These are phyloP conservation scores for Didymella keratinophila DNA, from an alignment of 2,329 filamentous ascomycete species.

Conservation along the genomic window DNA sequence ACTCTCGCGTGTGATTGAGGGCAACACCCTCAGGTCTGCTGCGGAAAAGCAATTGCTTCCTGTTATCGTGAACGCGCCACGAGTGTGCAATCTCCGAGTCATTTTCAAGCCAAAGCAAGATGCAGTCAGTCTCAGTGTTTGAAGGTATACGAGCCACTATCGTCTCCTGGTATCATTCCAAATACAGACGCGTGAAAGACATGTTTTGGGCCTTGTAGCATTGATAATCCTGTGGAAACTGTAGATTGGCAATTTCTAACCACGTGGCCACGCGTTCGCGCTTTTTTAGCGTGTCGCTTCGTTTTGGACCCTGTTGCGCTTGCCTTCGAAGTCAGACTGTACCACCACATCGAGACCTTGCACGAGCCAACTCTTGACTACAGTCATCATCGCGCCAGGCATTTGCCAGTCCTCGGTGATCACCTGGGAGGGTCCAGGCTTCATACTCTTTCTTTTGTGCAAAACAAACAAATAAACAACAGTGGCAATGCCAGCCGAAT, in stretches of 20 bases:
- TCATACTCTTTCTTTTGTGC: neutral
- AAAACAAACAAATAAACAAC: slow-evolving; percentile 5
- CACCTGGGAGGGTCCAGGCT: neutral
- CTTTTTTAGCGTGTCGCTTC: slow-evolving; percentile 4
- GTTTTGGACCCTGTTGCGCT: slow-evolving; percentile 12
- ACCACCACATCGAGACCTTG: slow-evolving; percentile 11
- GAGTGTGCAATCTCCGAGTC: slow-evolving; percentile 19
- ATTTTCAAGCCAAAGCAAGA: neutral
- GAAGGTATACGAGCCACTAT: neutral
- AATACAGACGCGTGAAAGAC: neutral
- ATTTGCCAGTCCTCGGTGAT: neutral
- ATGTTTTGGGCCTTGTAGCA: neutral
- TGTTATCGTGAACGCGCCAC: neutral
- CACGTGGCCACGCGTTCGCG: slow-evolving; percentile 16
- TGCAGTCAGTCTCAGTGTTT: neutral
- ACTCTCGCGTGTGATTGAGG: neutral
- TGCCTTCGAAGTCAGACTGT: slow-evolving; percentile 8
- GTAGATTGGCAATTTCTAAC: neutral
- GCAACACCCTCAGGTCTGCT: neutral
- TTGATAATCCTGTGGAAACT: neutral
- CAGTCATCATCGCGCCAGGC: neutral
- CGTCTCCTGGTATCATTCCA: neutral
- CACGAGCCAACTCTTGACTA: neutral
- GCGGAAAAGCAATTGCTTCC: neutral
- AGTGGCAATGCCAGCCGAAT: slow-evolving; percentile 32